phyloP scores from a whole-genome alignment of 768 basidiomycete species.

The Paxillus rubicundulus region DNA sequence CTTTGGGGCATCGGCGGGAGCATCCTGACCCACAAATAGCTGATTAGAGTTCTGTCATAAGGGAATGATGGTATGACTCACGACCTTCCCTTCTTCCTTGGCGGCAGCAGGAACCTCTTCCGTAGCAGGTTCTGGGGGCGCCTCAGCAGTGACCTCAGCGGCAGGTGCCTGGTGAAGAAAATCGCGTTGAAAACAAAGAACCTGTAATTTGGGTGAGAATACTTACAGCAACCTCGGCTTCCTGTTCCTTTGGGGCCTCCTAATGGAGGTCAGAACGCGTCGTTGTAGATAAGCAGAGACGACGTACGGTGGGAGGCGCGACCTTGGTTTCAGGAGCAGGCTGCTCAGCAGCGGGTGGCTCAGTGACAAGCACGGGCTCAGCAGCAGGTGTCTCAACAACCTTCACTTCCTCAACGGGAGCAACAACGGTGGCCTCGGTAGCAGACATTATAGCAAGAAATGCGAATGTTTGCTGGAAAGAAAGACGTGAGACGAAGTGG shows the following conservation, averaged over 20 bases:
- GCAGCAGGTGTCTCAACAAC: constrained; percentile 38
- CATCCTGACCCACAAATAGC: constrained; percentile 29
- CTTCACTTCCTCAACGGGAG: constrained; percentile 54
- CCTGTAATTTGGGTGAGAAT: too few species aligned
- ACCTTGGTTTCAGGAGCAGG: constrained; percentile 23
- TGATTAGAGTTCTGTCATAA: constrained; percentile 29
- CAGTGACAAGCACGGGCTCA: constrained; percentile 31
- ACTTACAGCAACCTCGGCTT: constrained; percentile 39
- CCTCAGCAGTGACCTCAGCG: constrained; percentile 7
- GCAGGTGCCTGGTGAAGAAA: constrained; percentile 4
- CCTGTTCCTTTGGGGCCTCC: constrained; percentile 45
- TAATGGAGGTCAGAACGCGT: constrained; percentile 12
- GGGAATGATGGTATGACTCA: constrained; percentile 17
- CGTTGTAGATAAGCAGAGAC: constrained; percentile 3
- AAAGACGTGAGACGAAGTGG: constrained; percentile 7
- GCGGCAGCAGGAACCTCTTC: constrained; percentile 24
- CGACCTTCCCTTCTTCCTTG: constrained; percentile 45
- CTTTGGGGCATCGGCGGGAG: constrained; percentile 50
- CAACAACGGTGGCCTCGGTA: constrained; percentile 53
- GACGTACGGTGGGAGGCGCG: constrained; percentile 36
- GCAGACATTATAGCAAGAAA: constrained; percentile 80
- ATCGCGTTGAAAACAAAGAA: constrained; percentile 3
- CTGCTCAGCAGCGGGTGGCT: constrained; percentile 26
- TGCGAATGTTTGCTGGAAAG: constrained; percentile 51
- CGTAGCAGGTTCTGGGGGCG: too few species aligned